Base-by-base conservation (phyloP, 257 asterid genomes). In the Vinca minor region DNA sequence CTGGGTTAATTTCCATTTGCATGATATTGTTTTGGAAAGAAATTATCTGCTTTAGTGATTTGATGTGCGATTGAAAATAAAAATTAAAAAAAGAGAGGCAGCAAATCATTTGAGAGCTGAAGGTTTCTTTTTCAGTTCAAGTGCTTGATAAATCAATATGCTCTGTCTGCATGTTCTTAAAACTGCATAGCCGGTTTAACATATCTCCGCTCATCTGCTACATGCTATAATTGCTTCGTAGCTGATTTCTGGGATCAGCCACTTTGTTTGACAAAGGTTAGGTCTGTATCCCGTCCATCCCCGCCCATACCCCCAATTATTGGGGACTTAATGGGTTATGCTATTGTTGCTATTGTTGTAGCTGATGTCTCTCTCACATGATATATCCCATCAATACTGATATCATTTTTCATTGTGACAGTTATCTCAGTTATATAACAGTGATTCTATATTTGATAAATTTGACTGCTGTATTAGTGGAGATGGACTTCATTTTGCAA, bases 391-490 rank as follows among this genome's bases (percentile, higher is more conserved):
- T 45, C 32, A 58, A 45, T 23, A 44, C 83, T 82, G 72, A 80
- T 63, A 59, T 34, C 15, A 48, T 29, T 70, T 65, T 34, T 60
- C 66, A 5, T 74, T 52, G 62, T 57, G 45, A 59, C 93, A 85
- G 96, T 71, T 85, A 78, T 74, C 83, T 46, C 89, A 88, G 69
- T 67, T 87, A 69, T 87, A 83, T 66, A 82, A 85, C 61, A 85
- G 76, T 31, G 95, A 85, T 72, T 83, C 94, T 68, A 83, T 87
- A 59, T 87, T 87, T 54, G 91, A 87, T 70, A 87, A 87, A 79
- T 85, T 87, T 55, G 87, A 77, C 54, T 85, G 94, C 81, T 85
- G 94, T 63, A 39, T 83, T 55, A 80, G 94, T 62, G 80, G 86
- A 64, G 88, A 85, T 71, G 83, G 75, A 46, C 87, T 76, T 62